A percentile compares a stretch with the other conserved stretches of the same genome.
Conservation (phyloP, 306 rosid species). For the Medicago ruthenica region DNA sequence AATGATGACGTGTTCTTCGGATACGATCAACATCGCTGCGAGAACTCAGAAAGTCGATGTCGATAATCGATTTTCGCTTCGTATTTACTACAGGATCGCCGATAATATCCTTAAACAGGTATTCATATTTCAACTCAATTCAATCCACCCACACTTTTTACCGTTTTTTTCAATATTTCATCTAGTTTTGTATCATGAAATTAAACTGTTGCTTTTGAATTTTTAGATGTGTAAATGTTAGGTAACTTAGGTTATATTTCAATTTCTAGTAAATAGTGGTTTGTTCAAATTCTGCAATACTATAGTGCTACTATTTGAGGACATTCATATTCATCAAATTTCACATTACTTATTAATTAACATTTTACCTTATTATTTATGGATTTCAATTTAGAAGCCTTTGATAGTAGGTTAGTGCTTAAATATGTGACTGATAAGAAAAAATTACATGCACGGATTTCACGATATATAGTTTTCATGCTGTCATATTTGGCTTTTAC, state of each 20-base stretch:
- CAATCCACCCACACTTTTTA: not conserved
- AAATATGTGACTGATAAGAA: not conserved
- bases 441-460: not conserved
- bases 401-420: not conserved
- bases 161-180: too few species aligned
- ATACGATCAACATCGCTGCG: conserved; percentile 75
- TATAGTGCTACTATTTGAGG: too few species aligned
- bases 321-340: not conserved
- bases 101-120: conserved; percentile 92
- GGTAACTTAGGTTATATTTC: conserved; percentile 28
- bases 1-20: conserved; percentile 68
- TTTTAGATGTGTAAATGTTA: conserved; percentile 5
- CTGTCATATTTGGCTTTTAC: not conserved
- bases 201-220: conserved; percentile 1
- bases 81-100: conserved; percentile 81
- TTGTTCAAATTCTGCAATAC: too few species aligned
- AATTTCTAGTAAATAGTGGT: too few species aligned
- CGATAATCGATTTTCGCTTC: conserved; percentile 80
- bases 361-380: conserved; percentile 5
- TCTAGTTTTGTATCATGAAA: not conserved
- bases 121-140: conserved; percentile 43
- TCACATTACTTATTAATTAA: not conserved
- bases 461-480: conserved; percentile 9
- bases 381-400: conserved; percentile 5
- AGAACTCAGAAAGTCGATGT: conserved; percentile 73